Percentiles rank a stretch among this genome's conserved stretches.
These are phyloP conservation scores for Trichoderma lentiforme DNA, from an alignment of 2,329 filamentous ascomycete species.

Conservation along the genomic window DNA sequence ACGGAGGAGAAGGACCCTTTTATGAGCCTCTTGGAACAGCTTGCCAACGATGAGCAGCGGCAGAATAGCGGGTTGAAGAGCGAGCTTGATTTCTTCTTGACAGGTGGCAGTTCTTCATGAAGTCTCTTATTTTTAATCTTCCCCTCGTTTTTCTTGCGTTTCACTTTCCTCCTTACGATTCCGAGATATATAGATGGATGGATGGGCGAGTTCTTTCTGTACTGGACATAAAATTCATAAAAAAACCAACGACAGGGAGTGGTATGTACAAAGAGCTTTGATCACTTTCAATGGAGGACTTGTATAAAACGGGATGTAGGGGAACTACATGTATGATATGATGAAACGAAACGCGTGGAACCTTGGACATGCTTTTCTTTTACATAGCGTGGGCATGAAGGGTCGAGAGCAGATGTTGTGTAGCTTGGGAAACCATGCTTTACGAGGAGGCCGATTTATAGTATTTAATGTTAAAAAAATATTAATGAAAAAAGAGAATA, in stretches of 20 bases:
- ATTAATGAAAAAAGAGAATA: not conserved
- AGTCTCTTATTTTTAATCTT: not conserved
- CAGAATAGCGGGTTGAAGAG: conserved; percentile 60
- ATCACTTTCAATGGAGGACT: not conserved
- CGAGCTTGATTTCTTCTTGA: conserved; percentile 75
- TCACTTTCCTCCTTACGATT: not conserved
- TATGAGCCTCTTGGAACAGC: conserved; percentile 71
- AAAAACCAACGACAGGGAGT: not conserved
- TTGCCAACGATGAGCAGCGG: conserved; percentile 73
- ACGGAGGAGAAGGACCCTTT: conserved; percentile 75
- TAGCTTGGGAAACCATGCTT: not conserved
- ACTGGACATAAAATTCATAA: not conserved
- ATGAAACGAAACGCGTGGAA: not conserved
- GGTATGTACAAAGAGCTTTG: not conserved
- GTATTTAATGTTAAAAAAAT: not conserved
- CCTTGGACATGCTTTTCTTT: not conserved
- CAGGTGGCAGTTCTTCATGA: conserved; percentile 22
- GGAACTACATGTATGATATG: conserved; percentile 1
- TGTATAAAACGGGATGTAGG: not conserved
- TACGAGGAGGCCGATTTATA: not conserved
- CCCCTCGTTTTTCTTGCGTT: not conserved
- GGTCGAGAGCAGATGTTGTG: not conserved
- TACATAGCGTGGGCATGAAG: not conserved
- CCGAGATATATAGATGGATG: not conserved
- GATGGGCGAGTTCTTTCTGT: not conserved